These are phyloP conservation scores for Sechiopsis laciniata DNA, from an alignment of 306 rosid species.

Conservation along the genomic window DNA sequence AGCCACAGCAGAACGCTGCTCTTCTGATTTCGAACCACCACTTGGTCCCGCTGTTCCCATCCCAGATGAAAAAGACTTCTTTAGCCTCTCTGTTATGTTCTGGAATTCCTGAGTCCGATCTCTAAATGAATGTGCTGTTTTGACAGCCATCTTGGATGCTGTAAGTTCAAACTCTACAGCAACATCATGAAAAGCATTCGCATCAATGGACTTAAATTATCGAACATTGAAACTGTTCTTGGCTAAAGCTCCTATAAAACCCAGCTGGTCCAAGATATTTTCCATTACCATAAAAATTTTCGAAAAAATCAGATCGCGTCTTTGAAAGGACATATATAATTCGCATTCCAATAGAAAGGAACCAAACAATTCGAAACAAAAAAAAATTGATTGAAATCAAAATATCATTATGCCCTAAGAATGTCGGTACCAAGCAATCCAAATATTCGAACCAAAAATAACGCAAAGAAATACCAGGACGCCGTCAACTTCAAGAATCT, in stretches of 20 bases:
- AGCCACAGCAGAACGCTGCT: conserved; percentile 56
- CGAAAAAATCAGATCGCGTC: conserved; percentile 12
- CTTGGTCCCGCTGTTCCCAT: conserved; percentile 47
- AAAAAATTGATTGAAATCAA: conserved; percentile 1
- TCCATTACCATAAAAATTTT: background rate
- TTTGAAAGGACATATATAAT: background rate
- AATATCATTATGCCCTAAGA: background rate
- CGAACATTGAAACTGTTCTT: background rate
- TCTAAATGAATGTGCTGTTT: conserved; percentile 61
- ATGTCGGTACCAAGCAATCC: background rate
- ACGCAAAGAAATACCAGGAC: background rate
- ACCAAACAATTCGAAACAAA: background rate
- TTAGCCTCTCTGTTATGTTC: conserved; percentile 63
- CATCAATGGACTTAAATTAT: conserved; percentile 3
- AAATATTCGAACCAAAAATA: background rate
- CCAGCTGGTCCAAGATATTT: background rate
- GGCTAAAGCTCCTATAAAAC: conserved; percentile 10
- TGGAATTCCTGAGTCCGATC: conserved; percentile 84
- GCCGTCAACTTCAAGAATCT: background rate
- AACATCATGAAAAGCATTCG: conserved; percentile 32
- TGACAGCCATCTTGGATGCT: conserved; percentile 46
- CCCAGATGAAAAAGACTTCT: conserved; percentile 49
- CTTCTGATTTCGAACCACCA: conserved; percentile 57
- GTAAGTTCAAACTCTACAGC: conserved; percentile 29
- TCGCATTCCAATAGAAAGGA: background rate